Conservation (phyloP, 192 early-diverging fungal species). For the Lobosporangium transversale region DNA sequence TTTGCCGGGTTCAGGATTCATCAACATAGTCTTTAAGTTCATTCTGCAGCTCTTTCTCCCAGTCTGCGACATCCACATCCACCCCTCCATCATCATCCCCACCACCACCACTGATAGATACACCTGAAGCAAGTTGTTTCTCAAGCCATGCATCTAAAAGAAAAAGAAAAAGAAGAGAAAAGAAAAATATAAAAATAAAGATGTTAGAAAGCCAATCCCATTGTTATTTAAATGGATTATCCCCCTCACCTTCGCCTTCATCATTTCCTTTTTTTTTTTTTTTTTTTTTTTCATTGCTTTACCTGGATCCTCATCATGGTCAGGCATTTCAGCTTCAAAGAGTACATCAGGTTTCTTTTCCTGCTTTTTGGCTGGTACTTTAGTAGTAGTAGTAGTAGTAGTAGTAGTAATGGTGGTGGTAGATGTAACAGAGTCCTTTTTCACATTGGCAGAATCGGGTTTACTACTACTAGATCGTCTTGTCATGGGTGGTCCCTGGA, state of each 20-base stretch:
- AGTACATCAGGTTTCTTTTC: constrained; percentile 40
- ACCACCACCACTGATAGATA: constrained; percentile 16
- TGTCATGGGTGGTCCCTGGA: constrained; percentile 26
- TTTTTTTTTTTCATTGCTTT: not conserved
- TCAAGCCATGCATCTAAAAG: constrained; percentile 55
- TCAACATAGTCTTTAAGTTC: constrained; percentile 55
- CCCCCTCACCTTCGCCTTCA: not conserved
- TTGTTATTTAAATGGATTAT: not conserved
- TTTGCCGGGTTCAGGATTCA: constrained; percentile 4
- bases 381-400: not conserved
- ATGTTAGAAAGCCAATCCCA: not conserved
- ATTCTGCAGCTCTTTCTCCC: constrained; percentile 58
- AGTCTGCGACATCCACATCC: constrained; percentile 53
- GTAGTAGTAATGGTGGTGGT: not conserved
- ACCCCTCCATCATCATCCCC: constrained; percentile 40
- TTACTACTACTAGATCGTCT: constrained; percentile 22
- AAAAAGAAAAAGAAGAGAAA: constrained; percentile 5
- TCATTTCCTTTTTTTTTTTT: not conserved
- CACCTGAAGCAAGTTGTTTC: constrained; percentile 45
- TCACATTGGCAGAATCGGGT: constrained; percentile 6
- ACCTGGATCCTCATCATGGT: constrained; percentile 54
- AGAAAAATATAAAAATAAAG: not conserved
- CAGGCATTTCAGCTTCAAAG: constrained; percentile 53
- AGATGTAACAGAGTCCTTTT: not conserved
- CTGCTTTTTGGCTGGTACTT: not conserved